These are phyloP conservation scores for Termitomyces sp. DNA, from an alignment of 1,284 basidiomycete genomes.

Conservation along the genomic window DNA sequence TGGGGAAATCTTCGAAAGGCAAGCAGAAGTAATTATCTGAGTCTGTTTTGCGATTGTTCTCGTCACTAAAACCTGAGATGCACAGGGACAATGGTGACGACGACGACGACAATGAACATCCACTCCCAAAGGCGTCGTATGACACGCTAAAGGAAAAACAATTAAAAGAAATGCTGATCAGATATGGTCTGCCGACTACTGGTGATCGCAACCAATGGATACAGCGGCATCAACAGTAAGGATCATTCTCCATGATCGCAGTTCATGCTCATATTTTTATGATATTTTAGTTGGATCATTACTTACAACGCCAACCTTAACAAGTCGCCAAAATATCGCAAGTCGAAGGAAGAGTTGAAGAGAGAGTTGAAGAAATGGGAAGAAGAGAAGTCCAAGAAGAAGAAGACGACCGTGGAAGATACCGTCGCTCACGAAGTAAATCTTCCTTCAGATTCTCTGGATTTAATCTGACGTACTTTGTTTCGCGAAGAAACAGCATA, in stretches of 20 bases:
- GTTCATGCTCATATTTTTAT: background rate
- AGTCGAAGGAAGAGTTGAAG: conserved; percentile 41
- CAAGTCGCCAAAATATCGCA: conserved; percentile 40
- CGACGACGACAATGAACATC: conserved; percentile 32
- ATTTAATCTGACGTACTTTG: conserved; percentile 1
- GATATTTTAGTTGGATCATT: conserved; percentile 52
- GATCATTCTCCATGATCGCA: background rate
- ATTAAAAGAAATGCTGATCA: conserved; percentile 51
- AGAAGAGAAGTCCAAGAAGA: conserved; percentile 37
- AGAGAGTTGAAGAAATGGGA: conserved; percentile 58
- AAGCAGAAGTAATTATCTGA: conserved; percentile 39
- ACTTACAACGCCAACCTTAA: conserved; percentile 70
- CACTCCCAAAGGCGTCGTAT: conserved; percentile 64
- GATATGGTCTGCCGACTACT: conserved; percentile 43
- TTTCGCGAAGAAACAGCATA: conserved; percentile 36
- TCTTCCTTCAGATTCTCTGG: background rate
- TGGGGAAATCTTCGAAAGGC: conserved; percentile 37
- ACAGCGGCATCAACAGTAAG: conserved; percentile 57
- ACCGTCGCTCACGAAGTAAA: conserved; percentile 43
- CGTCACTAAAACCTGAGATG: background rate
- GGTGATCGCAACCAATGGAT: conserved; percentile 51
- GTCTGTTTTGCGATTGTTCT: background rate
- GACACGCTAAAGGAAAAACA: conserved; percentile 57
- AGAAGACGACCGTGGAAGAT: conserved; percentile 43
- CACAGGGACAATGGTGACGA: conserved; percentile 26